Percentiles rank a stretch among this genome's conserved stretches.
phyloP scores from a whole-genome alignment of 768 basidiomycete species.

The Leccinum subgranulosum region DNA sequence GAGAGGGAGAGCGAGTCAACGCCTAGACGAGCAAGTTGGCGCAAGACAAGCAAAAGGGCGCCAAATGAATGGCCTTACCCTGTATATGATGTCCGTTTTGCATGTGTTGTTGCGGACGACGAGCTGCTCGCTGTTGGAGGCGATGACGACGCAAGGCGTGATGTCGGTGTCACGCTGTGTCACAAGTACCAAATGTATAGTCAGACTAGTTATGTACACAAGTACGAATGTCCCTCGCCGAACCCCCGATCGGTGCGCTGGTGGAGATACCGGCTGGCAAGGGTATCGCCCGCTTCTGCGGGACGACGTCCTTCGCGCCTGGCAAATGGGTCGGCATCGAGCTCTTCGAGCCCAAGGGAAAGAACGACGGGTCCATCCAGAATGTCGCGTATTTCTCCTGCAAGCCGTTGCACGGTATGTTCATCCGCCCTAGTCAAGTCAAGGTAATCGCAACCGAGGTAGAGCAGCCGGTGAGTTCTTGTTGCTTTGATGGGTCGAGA shows the following conservation, averaged over 20 bases:
- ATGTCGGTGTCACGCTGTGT: constrained; percentile 7
- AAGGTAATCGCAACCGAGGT: constrained; percentile 47
- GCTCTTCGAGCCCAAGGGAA: constrained; percentile 77
- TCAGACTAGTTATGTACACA: not conserved
- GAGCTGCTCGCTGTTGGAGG: constrained; percentile 7
- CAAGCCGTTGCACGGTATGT: constrained; percentile 75
- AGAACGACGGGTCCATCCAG: constrained; percentile 92
- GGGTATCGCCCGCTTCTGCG: constrained; percentile 84
- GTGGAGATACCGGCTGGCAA: constrained; percentile 79
- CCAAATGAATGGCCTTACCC: constrained; percentile 15
- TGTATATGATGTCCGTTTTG: constrained; percentile 29
- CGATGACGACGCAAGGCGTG: constrained; percentile 11
- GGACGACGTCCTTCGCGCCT: constrained; percentile 74
- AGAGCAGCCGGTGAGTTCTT: constrained; percentile 28
- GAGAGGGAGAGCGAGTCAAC: constrained; percentile 13
- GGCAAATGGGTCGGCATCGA: constrained; percentile 98
- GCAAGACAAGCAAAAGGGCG: not conserved
- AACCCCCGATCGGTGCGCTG: constrained; percentile 62
- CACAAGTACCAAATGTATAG: not conserved
- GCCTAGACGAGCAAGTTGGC: constrained; percentile 14
- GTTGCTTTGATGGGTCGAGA: not conserved
- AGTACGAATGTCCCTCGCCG: constrained; percentile 36
- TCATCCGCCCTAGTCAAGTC: constrained; percentile 84
- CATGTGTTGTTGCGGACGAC: constrained; percentile 17
- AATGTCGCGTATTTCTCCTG: constrained; percentile 82